Evolutionary conservation across 2,329 filamentous ascomycete genomes (phyloP).

Genomic region (Aspergillus uvarum): DNA sequence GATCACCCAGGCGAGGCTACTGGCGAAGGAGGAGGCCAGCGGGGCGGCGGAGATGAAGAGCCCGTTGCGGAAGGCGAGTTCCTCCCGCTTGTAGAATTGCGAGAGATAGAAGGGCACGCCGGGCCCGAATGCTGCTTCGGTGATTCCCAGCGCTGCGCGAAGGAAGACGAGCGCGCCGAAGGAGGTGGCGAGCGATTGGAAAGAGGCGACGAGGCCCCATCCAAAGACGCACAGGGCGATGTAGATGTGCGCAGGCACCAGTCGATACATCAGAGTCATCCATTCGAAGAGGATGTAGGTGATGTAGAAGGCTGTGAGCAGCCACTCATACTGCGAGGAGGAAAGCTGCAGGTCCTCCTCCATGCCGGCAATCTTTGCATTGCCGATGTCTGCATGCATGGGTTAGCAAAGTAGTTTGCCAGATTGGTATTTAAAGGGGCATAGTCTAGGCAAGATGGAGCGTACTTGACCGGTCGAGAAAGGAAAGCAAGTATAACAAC

Average conservation of each 20-base stretch:
- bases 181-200: constrained; percentile 67
- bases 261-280: constrained; percentile 64
- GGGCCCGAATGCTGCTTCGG: constrained; percentile 63
- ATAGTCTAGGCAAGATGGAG: constrained; percentile 11
- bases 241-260: constrained; percentile 62
- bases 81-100: constrained; percentile 63
- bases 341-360: constrained; percentile 55
- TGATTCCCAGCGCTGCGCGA: constrained; percentile 51
- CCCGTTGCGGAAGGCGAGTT: constrained; percentile 81
- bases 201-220: constrained; percentile 76
- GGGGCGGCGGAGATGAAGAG: constrained; percentile 77
- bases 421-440: too few relatives aligned
- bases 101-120: constrained; percentile 65
- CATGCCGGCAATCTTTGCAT: constrained; percentile 62
- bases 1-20: constrained; percentile 73
- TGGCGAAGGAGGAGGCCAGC: constrained; percentile 67
- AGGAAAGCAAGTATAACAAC: constrained; percentile 78
- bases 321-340: constrained; percentile 60
- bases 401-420: constrained; percentile 5
- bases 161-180: constrained; percentile 56
- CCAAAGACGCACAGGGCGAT: constrained; percentile 63
- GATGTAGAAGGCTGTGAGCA: constrained; percentile 63
- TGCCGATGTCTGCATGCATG: constrained; percentile 53
- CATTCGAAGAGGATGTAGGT: constrained; percentile 65
- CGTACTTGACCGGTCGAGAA: constrained; percentile 81